Evolutionary conservation across 768 basidiomycete genomes (phyloP), one percentile per base, ranked within the genome.

Genomic region (Boletus bicolor): DNA sequence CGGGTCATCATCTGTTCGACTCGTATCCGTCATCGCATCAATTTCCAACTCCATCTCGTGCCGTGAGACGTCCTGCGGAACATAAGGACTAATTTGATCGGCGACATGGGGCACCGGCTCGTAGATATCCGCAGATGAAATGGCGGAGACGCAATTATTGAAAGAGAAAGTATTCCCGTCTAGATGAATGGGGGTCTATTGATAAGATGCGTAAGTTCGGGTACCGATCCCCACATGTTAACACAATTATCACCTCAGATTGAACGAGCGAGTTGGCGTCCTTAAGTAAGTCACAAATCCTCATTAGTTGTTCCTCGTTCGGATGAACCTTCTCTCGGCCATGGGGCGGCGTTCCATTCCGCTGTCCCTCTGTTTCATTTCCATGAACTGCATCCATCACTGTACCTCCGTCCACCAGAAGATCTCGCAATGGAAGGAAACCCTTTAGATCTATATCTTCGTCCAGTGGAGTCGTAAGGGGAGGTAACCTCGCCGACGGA

Each of bases 221-320:
- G 32, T 49, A 56, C 42, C 19, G 38, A 53, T 45, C 28, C 57
- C 28, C 28, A 48, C 30, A 55, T 15, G 39, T 32, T 21, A 51
- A 56, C 54, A 32, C 5, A 7, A 63, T 38, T 43, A 76, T 54
- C 57, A 89, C 90, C 76, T 85, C 79, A 53, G 80, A 72, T 53
- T 78, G 76, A 26, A 80, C 79, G 24, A 96, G 68, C 6, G 75
- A 69, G 58, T 74, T 78, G 1, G 87, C 88, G 65, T 97, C 93
- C 14, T 79, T 73, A 45, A 94, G 75, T 41, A 97, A 74, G 72
- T 97, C 96, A 44, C 83, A 79, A 55, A 99, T 89, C 60, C 97
- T 80, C 92, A 98, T 95, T 42, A 99, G 73, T 63, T 95, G 91
- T 75, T 96, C 93, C 55, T 91, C 94, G 63, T 99, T 98, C 8